Evolutionary conservation across 1,284 basidiomycete species (phyloP).

Genomic region (Fomitopsis palustris): DNA sequence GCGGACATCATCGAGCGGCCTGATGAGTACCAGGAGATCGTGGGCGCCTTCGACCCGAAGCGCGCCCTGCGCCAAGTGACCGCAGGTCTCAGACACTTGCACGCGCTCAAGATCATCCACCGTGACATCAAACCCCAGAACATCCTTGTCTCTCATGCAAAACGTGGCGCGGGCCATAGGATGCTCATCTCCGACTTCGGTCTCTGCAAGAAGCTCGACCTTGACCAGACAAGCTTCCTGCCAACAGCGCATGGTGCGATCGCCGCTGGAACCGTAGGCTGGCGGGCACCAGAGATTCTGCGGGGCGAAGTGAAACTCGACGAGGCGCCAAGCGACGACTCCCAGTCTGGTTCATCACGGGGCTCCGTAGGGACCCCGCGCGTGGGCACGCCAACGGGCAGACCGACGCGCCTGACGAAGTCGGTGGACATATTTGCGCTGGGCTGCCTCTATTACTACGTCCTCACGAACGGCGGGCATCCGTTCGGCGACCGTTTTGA

Average conservation of each 20-base stretch:
- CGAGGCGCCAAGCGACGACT: conserved; percentile 64
- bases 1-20: conserved; percentile 91
- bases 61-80: conserved; percentile 87
- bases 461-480: conserved; percentile 83
- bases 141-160: conserved; percentile 83
- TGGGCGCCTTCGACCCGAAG: conserved; percentile 78
- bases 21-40: conserved; percentile 66
- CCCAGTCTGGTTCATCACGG: conserved; percentile 51
- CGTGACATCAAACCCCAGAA: conserved; percentile 99
- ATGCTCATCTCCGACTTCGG: conserved; percentile 98
- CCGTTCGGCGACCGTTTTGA: conserved; percentile 91
- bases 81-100: conserved; percentile 85
- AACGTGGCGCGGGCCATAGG: conserved; percentile 61
- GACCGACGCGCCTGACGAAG: conserved; percentile 77
- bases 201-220: conserved; percentile 87
- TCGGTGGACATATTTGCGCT: conserved; percentile 93
- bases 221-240: conserved; percentile 91
- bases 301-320: conserved; percentile 89
- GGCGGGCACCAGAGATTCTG: conserved; percentile 93
- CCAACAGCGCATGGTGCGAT: conserved; percentile 79
- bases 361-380: conserved; percentile 55
- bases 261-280: conserved; percentile 89
- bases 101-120: conserved; percentile 95
- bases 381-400: conserved; percentile 35
- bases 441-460: conserved; percentile 92